Base-by-base conservation (phyloP, 768 basidiomycete genomes). In the Russula olivacea region DNA sequence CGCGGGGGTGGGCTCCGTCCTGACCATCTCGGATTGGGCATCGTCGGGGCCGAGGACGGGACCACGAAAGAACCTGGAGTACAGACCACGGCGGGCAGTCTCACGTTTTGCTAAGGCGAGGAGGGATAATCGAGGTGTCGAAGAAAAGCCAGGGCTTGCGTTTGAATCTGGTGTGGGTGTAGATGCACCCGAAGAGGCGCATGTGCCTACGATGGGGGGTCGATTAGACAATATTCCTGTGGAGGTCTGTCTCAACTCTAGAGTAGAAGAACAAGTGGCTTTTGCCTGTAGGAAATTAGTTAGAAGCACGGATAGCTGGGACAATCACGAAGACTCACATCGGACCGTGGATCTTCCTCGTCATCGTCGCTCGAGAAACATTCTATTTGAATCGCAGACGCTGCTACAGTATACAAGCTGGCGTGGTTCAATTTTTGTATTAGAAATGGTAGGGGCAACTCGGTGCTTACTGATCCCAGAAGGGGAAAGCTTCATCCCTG, bases 401-500 rank as follows among this genome's bases (percentile, higher is more conserved):
- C 87, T 21, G 93, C 92, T 15, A 87, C 85, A 1, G 87, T 76
- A 73, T 91, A 97, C 58, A 96, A 74, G 69, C 91, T 93, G 67
- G 23, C 30, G 14, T 36, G n/a, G 7, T 56, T 55, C 34, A 11
- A 40, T 40, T 40, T 40, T 47, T 38, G 40, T n/a, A 17, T 28
- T n/a, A 19, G 30, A 23, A 56, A 34, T 55, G 17, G n/a, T 52
- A 9, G 40, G 50, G 12, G 36, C 36, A 34, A 12, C 36, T n/a
- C 21, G 21, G 51, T 54, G 81, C 91, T 74, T 69, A 96, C 93
- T 97, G 93, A 73, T 98, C 94, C 94, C 94, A 98, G 81, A 98
- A 98, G 55, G 94, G 93, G 72, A 94, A 93, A 0, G 93, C 92
- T 69, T 95, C 93, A 70, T 96, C 94, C 67, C 93, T 82, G 73